Conservation (phyloP, 2,329 filamentous ascomycete species). For the Venturia effusa region DNA sequence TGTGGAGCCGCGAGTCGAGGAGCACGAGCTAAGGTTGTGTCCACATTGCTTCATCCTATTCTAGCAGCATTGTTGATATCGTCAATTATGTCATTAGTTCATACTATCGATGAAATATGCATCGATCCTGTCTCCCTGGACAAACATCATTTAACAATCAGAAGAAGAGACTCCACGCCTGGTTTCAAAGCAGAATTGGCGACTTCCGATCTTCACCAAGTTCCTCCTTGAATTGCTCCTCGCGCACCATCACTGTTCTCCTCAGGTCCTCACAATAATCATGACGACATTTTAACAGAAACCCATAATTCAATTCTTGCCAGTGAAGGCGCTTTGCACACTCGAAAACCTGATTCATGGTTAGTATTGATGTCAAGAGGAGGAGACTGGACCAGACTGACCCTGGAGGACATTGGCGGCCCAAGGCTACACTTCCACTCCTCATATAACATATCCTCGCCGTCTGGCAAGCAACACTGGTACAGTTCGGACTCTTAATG, state of each 20-base stretch:
- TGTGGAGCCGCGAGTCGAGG: too few relatives aligned
- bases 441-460: constrained; percentile 52
- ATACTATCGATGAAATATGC: too few relatives aligned
- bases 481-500: constrained; percentile 40
- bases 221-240: neutral
- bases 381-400: constrained; percentile 15
- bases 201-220: too few relatives aligned
- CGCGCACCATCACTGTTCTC: neutral
- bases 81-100: too few relatives aligned
- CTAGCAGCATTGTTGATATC: too few relatives aligned
- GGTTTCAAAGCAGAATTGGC: too few relatives aligned
- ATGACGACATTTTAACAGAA: neutral
- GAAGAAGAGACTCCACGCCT: too few relatives aligned
- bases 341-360: neutral
- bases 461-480: constrained; percentile 37
- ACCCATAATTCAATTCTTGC: neutral
- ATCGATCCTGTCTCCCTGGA: too few relatives aligned
- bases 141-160: too few relatives aligned
- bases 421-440: constrained; percentile 42
- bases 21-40: too few relatives aligned
- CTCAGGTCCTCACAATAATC: neutral
- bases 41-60: too few relatives aligned
- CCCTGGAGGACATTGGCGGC: constrained; percentile 41
- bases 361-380: neutral
- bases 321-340: constrained; percentile 5